A percentile compares a stretch with the other conserved stretches of the same genome.
phyloP scores from a whole-genome alignment of 1,284 basidiomycete genomes.

The Malassezia yamatoensis region DNA sequence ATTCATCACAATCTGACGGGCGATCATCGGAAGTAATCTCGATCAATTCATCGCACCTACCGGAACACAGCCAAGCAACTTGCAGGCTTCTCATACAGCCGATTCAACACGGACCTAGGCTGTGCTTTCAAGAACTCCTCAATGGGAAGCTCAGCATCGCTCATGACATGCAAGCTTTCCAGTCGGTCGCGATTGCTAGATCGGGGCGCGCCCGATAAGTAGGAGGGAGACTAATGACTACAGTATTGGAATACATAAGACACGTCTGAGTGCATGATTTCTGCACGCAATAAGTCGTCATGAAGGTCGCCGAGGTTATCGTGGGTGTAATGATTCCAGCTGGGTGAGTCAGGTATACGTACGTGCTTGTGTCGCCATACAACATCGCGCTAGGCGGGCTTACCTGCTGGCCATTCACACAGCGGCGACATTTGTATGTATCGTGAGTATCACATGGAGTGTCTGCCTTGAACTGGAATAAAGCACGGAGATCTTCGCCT shows the following conservation, averaged over 20 bases:
- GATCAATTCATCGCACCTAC: conserved; percentile 50
- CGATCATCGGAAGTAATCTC: conserved; percentile 73
- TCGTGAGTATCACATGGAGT: conserved; percentile 82
- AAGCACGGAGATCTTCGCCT: conserved; percentile 71
- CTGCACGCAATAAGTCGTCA: conserved; percentile 85
- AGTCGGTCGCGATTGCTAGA: background rate
- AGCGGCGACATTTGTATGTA: conserved; percentile 77
- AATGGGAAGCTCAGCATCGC: conserved; percentile 30
- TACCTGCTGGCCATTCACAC: conserved; percentile 73
- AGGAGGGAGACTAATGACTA: conserved; percentile 25
- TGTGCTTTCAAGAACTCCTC: conserved; percentile 71
- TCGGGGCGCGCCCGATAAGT: no score
- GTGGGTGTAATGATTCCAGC: conserved; percentile 96
- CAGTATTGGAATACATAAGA: conserved; percentile 51
- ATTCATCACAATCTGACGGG: conserved; percentile 82
- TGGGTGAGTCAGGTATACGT: conserved; percentile 49
- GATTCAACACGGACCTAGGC: conserved; percentile 68
- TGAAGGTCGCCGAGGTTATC: conserved; percentile 78
- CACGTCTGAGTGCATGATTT: conserved; percentile 71
- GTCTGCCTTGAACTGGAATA: conserved; percentile 82
- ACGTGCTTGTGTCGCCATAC: conserved; percentile 96
- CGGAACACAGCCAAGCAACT: conserved; percentile 89
- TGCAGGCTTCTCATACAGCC: conserved; percentile 78
- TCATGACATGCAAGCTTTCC: background rate
- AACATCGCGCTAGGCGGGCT: conserved; percentile 74